Evolutionary conservation across 2,329 filamentous ascomycete genomes (phyloP).

Genomic region (Phaeosphaeriaceae sp.): DNA sequence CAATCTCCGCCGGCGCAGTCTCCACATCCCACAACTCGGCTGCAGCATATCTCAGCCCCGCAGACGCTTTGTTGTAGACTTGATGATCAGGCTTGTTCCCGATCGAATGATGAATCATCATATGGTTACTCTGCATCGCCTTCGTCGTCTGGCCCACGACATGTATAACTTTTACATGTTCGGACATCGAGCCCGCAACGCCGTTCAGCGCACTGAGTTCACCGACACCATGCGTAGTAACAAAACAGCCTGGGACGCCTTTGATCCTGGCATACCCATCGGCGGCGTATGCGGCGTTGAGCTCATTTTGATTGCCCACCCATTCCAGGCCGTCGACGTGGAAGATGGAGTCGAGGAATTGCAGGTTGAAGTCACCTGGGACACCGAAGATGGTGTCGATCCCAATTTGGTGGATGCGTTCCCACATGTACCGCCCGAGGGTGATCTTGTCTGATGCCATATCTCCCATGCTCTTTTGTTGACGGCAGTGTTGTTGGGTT

Average conservation of each 20-base stretch:
- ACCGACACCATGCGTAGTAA: constrained; percentile 69
- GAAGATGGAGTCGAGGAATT: constrained; percentile 54
- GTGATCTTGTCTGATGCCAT: constrained; percentile 41
- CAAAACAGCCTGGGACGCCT: constrained; percentile 55
- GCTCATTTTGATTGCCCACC: constrained; percentile 65
- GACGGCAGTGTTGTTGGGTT: background rate
- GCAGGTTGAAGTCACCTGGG: constrained; percentile 56
- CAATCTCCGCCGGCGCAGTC: constrained; percentile 52
- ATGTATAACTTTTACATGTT: constrained; percentile 55
- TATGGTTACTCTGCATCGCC: constrained; percentile 49
- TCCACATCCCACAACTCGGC: constrained; percentile 51
- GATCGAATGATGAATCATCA: constrained; percentile 58
- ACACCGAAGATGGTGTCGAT: constrained; percentile 52
- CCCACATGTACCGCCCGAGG: constrained; percentile 53
- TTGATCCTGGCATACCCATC: constrained; percentile 66
- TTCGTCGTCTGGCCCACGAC: constrained; percentile 55
- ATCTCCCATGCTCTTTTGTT: constrained; percentile 5
- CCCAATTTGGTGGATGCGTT: constrained; percentile 51
- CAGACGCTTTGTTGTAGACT: constrained; percentile 51
- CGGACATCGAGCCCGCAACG: constrained; percentile 52
- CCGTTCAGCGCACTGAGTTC: constrained; percentile 56
- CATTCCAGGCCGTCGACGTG: constrained; percentile 49
- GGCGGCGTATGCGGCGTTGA: constrained; percentile 64
- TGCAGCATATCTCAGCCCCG: constrained; percentile 46
- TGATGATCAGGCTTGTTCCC: constrained; percentile 51